Conservation (phyloP, 2,329 filamentous ascomycete species). For the Sporothrix mexicana region DNA sequence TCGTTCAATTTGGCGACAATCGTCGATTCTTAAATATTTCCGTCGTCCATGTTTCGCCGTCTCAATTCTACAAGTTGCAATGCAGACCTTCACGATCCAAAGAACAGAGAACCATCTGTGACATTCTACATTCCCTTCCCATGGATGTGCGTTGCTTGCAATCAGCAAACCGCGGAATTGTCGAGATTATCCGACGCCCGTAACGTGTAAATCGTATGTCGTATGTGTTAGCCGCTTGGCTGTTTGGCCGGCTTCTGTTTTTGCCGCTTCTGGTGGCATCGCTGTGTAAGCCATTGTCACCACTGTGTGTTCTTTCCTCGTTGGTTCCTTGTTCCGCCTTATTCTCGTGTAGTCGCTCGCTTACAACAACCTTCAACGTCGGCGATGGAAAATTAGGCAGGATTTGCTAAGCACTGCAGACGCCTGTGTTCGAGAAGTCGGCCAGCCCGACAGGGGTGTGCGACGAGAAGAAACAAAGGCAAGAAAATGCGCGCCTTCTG, state of each 20-base stretch:
- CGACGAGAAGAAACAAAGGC: background rate
- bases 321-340: background rate
- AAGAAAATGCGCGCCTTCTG: too few species aligned
- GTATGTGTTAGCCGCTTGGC: too few species aligned
- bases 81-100: background rate
- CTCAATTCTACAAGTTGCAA: background rate
- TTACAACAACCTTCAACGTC: background rate
- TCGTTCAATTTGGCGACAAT: background rate
- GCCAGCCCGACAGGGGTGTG: too few species aligned
- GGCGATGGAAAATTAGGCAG: background rate
- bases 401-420: constrained; percentile 1
- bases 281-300: background rate
- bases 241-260: background rate
- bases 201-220: too few species aligned
- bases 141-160: background rate
- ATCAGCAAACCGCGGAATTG: background rate
- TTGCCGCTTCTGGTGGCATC: background rate
- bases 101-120: background rate
- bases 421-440: background rate
- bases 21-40: background rate
- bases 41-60: background rate
- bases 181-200: constrained; percentile 17
- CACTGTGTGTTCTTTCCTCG: background rate
- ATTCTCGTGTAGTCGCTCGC: background rate
- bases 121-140: constrained; percentile 9